Evolutionary conservation across 2,329 filamentous ascomycete genomes (phyloP), one percentile per base, ranked within the genome.

Genomic region (Knufia fluminis): DNA sequence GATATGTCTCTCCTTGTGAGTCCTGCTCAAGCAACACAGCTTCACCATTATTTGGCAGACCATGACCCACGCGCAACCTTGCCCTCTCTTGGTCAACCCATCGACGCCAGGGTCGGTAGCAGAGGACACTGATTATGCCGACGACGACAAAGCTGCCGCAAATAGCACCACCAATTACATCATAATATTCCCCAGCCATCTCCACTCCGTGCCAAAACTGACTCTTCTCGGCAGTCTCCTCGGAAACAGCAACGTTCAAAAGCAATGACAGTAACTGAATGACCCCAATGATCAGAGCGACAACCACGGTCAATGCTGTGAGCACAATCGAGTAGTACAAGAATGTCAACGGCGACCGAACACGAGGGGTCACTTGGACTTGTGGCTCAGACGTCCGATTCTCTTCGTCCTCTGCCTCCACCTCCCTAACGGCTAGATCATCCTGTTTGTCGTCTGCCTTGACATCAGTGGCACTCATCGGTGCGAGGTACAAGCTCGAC

Each of bases 251-350:
- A 0, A 91, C 82, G 59, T 90, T 87, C 48, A 86, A 72, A 1
- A 88, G 74, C 8, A 97, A 72, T 1, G 82, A 88, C 9, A 97
- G 71, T 0, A 95, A 70, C 65, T 98, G 92, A 20, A 97, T 77
- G 14, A 85, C 72, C 19, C 91, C 91, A 58, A 97, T 94, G 23
- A 92, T 83, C 2, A 87, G 78, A 1, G 89, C 87, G 0, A 94
- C 88, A 3, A 85, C 69, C 20, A 95, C 85, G 0, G 89, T 96
- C 46, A 95, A 79, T 2, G 77, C 79, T 0, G 88, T 95, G 23
- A 95, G 74, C 0, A 94, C 85, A 57, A 91, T 85, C 10, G 88
- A 94, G 68, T 96, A 97, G 69, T 97, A 97, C 1, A 95, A 70
- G 41, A 96, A 90, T 0, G 90, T 89, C n/a, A 97, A 80, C 1